Conservation (phyloP, 192 early-diverging fungal species). For the Coemansia sp. region DNA sequence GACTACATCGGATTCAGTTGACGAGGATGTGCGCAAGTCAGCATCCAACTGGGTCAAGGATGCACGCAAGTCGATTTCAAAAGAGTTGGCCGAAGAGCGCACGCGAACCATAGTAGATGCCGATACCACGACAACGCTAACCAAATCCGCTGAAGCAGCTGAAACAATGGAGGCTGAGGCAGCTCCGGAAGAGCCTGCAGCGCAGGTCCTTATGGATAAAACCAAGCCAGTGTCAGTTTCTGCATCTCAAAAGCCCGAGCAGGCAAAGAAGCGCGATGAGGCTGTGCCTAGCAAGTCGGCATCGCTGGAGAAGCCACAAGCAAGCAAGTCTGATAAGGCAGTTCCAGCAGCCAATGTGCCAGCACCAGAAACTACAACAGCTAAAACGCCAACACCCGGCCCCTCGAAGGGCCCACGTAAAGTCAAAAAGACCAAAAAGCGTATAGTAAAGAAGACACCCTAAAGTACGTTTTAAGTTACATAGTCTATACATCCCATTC, state of each 20-base stretch:
- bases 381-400: not conserved
- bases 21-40: slow-evolving; percentile 45
- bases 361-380: slow-evolving; percentile 5
- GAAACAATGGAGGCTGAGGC: slow-evolving; percentile 4
- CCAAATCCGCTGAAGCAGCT: not conserved
- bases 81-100: slow-evolving; percentile 49
- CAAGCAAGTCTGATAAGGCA: slow-evolving; percentile 12
- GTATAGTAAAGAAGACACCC: slow-evolving; percentile 34
- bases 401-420: slow-evolving; percentile 36
- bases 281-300: slow-evolving; percentile 8
- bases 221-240: slow-evolving; percentile 7
- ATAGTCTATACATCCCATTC: slow-evolving; percentile 7
- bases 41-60: slow-evolving; percentile 54
- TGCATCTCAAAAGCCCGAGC: not conserved
- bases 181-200: slow-evolving; percentile 13
- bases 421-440: slow-evolving; percentile 45
- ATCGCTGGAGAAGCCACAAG: slow-evolving; percentile 5
- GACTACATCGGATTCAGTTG: slow-evolving; percentile 6
- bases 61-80: slow-evolving; percentile 49
- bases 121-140: slow-evolving; percentile 8
- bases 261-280: slow-evolving; percentile 10
- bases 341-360: slow-evolving; percentile 15
- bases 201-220: slow-evolving; percentile 8
- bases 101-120: slow-evolving; percentile 16
- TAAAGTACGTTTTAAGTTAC: slow-evolving; percentile 10